Evolutionary conservation across 1,139 yeast species (phyloP), one percentile per base, ranked within the genome.

Genomic region (Arxiozyma slooffiae): DNA sequence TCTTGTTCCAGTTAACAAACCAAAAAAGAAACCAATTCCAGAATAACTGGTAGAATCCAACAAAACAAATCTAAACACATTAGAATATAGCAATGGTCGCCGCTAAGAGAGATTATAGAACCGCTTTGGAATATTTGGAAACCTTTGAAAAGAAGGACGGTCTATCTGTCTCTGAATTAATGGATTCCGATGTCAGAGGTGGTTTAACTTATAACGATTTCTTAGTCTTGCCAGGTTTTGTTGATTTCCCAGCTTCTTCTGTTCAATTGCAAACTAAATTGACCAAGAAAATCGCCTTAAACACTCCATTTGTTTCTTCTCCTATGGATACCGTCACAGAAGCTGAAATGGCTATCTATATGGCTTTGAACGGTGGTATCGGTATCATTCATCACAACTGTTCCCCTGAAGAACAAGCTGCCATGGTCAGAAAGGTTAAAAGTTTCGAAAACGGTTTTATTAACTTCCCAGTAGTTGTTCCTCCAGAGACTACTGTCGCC

Each of bases 241-340:
- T 92, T 65, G 82, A 81, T 65, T 90, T 89, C 75, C 87, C 96
- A 57, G 80, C 97, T 46, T 77, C 84, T 50, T 73, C 62, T 38
- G 97, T 94, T 54, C 72, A 75, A 52, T 77, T 90, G 67, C 96
- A 89, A 63, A 79, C 96, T 58, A 85, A 79, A 70, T 77, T 92
- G 71, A 89, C 98, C 68, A 89, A 85, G 76, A 85, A 84, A 67
- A 92, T 92, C 75, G 74, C 94, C 52, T 78, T 92, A 71, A 89
- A 85, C 75, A 76, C 96, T 48, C 99, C 99, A 56, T 87, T 92
- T 62, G 92, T 92, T 57, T 90, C 97, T 38, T 88, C 97, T 64
- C 99, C 99, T 62, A 92, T 92, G 99, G 98, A 92, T 73, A 92
- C 98, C 50, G 98, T 92, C 57, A 94, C 99, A 53, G 99, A 92